Evolutionary conservation across 208 protist species (phyloP).

Genomic region (Crithidia sp.): DNA sequence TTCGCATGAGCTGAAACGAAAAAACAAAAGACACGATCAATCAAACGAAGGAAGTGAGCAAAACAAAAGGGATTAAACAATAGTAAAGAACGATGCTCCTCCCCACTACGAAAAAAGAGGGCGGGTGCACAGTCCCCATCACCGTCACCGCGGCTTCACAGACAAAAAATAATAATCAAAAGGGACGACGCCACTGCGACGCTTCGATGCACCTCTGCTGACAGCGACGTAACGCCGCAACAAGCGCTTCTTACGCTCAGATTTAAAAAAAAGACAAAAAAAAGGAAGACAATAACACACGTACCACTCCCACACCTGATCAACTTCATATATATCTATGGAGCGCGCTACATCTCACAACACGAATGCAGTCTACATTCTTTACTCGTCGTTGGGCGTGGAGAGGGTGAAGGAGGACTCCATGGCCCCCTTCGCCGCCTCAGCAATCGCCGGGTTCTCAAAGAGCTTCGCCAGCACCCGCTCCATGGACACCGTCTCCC

Average conservation of each 20-base stretch:
- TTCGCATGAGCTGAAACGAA: not conserved
- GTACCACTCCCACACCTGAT: too few relatives aligned
- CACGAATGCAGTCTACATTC: not conserved
- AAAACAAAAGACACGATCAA: not conserved
- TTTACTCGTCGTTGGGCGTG: not conserved
- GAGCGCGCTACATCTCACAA: too few relatives aligned
- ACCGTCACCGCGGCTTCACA: not conserved
- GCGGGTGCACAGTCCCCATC: not conserved
- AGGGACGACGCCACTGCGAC: not conserved
- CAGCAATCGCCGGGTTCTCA: conserved; percentile 42
- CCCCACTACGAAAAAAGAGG: not conserved
- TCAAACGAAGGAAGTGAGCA: not conserved
- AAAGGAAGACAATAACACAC: too few relatives aligned
- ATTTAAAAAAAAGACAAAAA: too few relatives aligned
- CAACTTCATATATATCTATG: too few relatives aligned
- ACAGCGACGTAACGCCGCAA: not conserved
- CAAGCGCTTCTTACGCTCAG: too few relatives aligned
- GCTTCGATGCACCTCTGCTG: not conserved
- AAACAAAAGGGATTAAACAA: not conserved
- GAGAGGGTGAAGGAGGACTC: conserved; percentile 9
- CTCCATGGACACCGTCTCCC: conserved; percentile 34
- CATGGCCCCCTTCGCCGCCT: conserved; percentile 24
- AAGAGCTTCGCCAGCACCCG: conserved; percentile 58
- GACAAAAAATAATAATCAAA: not conserved
- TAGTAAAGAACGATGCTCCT: not conserved